phyloP scores from a whole-genome alignment of 2,329 filamentous ascomycete genomes.

The Paraphoma sp. region DNA sequence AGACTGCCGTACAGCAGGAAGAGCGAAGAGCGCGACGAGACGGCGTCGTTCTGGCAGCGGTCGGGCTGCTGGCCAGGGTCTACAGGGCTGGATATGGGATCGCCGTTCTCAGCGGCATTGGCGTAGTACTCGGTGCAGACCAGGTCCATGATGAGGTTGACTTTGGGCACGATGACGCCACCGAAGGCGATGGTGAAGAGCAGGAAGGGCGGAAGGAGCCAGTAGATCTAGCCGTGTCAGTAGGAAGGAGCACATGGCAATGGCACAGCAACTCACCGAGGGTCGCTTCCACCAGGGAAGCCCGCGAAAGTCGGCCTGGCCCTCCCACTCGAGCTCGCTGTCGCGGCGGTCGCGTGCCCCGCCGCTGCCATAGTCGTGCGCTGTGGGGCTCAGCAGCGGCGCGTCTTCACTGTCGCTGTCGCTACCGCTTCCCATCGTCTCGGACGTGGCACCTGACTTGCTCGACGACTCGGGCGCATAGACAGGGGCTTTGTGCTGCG shows the following conservation, averaged over 20 bases:
- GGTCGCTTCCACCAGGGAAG: slow-evolving; percentile 59
- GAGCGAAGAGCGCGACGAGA: slow-evolving; percentile 77
- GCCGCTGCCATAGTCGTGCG: slow-evolving; percentile 16
- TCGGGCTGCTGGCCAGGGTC: slow-evolving; percentile 48
- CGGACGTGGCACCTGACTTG: slow-evolving; percentile 23
- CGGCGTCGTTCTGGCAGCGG: slow-evolving; percentile 80
- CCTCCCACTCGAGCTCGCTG: slow-evolving; percentile 38
- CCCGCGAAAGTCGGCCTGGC: slow-evolving; percentile 47
- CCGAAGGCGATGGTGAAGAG: slow-evolving; percentile 87
- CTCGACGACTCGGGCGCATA: slow-evolving; percentile 9
- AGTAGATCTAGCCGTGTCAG: slow-evolving; percentile 67
- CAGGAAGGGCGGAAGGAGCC: slow-evolving; percentile 81
- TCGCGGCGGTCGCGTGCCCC: slow-evolving; percentile 11
- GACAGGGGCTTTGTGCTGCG: slow-evolving; percentile 16
- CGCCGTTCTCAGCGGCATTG: slow-evolving; percentile 58
- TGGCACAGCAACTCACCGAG: slow-evolving; percentile 50
- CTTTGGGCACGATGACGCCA: slow-evolving; percentile 81
- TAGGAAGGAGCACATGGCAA: neutral
- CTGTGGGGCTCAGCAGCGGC: slow-evolving; percentile 31
- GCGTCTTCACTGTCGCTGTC: slow-evolving; percentile 37
- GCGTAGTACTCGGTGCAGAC: slow-evolving; percentile 85
- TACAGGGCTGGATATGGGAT: slow-evolving; percentile 47
- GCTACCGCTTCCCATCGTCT: slow-evolving; percentile 16
- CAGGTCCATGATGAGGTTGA: slow-evolving; percentile 84
- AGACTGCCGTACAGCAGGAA: slow-evolving; percentile 81